Conservation (phyloP, 129 eudicot species). For the Arctium lappa region DNA sequence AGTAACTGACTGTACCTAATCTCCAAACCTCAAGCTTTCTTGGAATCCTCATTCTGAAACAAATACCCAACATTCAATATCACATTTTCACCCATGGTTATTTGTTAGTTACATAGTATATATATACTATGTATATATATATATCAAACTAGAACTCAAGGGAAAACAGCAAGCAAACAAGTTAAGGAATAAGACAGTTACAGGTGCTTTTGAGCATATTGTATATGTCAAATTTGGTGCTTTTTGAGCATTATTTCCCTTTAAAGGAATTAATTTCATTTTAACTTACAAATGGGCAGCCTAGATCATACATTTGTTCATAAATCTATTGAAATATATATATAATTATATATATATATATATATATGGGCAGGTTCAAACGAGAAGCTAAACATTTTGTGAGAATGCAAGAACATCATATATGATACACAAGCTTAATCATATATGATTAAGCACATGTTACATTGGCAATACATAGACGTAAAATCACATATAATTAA, state of each 20-base stretch:
- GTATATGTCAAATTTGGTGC: not conserved
- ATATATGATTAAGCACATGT: too few species aligned
- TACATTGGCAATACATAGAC: too few species aligned
- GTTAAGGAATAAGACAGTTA: not conserved
- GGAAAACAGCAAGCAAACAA: not conserved
- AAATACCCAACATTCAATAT: not conserved
- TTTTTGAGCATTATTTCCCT: not conserved
- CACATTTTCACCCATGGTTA: not conserved
- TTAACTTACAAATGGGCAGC: not conserved
- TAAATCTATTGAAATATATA: not conserved
- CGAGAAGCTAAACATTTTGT: too few species aligned
- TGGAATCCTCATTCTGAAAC: slow-evolving; percentile 39
- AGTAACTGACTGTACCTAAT: slow-evolving; percentile 57
- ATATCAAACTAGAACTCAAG: not conserved
- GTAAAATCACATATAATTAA: too few species aligned
- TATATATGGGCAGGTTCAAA: too few species aligned
- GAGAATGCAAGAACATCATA: too few species aligned
- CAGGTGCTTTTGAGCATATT: not conserved
- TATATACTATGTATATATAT: too few species aligned
- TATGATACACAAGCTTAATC: too few species aligned
- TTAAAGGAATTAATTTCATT: not conserved
- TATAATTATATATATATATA: not conserved
- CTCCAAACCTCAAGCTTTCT: slow-evolving; percentile 57
- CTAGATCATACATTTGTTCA: not conserved
- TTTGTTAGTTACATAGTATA: not conserved